Conservation (phyloP, 148 eudicot species). For the Silene conica region DNA sequence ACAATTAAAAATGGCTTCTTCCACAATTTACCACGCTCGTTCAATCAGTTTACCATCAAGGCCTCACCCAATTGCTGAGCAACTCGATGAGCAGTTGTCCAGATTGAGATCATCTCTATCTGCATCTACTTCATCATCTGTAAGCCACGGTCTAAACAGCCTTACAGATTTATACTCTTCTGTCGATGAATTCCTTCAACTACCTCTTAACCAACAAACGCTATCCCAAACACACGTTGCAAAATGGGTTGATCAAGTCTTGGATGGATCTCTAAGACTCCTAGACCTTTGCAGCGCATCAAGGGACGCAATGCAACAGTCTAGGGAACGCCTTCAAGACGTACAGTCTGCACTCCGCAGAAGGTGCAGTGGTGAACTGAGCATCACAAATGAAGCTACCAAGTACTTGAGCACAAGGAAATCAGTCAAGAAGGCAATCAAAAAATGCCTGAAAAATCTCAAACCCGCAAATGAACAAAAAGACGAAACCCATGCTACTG, state of each 20-base stretch:
- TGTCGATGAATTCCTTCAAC: constrained; percentile 30
- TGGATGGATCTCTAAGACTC: constrained; percentile 24
- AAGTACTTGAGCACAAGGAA: constrained; percentile 1
- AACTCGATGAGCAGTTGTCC: constrained; percentile 24
- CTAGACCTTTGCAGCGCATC: constrained; percentile 10
- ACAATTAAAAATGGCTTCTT: not conserved
- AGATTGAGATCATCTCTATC: constrained; percentile 34
- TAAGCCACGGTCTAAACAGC: constrained; percentile 16
- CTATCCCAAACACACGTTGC: constrained; percentile 5
- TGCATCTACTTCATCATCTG: constrained; percentile 30
- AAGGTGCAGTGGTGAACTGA: constrained; percentile 11
- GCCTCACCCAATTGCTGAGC: constrained; percentile 26
- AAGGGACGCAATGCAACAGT: constrained; percentile 8
- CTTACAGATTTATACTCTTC: constrained; percentile 31
- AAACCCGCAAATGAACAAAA: not conserved
- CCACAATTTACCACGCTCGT: constrained; percentile 22
- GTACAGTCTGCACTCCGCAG: constrained; percentile 8
- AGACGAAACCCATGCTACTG: not conserved
- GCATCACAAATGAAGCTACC: not conserved
- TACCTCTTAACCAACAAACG: constrained; percentile 26
- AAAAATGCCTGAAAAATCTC: not conserved
- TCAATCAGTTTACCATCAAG: constrained; percentile 36
- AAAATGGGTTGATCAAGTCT: constrained; percentile 18
- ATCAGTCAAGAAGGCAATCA: constrained; percentile 4
- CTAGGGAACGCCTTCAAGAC: constrained; percentile 4